Conservation (phyloP, 75 land plant genomes). For the Picea glauca region DNA sequence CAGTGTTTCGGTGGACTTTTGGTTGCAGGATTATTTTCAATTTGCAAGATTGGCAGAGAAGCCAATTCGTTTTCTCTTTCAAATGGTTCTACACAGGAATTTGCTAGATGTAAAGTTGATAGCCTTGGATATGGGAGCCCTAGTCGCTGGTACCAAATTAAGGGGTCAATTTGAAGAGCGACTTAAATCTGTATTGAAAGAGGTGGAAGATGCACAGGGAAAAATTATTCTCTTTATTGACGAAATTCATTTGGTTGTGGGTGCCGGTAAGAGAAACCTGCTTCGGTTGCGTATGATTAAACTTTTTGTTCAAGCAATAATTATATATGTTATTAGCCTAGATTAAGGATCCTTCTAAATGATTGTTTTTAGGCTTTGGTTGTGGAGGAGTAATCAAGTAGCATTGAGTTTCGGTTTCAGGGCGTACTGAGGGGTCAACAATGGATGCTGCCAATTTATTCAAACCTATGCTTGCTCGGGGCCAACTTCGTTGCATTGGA, state of each 20-base stretch:
- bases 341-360: not conserved
- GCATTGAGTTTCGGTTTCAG: constrained; percentile 7
- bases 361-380: not conserved
- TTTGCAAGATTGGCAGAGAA: not conserved
- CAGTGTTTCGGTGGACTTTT: no score
- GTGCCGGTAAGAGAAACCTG: constrained; percentile 50
- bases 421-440: constrained; percentile 85
- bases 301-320: no score
- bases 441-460: constrained; percentile 98
- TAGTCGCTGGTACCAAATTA: constrained; percentile 93
- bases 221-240: constrained; percentile 96
- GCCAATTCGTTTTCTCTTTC: not conserved
- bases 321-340: not conserved
- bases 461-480: constrained; percentile 99
- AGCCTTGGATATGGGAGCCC: constrained; percentile 95
- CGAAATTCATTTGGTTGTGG: constrained; percentile 94
- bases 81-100: constrained; percentile 45
- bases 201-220: constrained; percentile 93
- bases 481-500: constrained; percentile 91
- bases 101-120: constrained; percentile 78
- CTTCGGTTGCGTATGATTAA: not conserved
- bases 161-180: constrained; percentile 97
- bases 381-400: no score
- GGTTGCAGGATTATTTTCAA: not conserved
- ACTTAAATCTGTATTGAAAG: constrained; percentile 86